Evolutionary conservation across 2,329 filamentous ascomycete species (phyloP), one percentile per base, ranked within the genome.

Genomic region (Stagonosporopsis rhizophila): DNA sequence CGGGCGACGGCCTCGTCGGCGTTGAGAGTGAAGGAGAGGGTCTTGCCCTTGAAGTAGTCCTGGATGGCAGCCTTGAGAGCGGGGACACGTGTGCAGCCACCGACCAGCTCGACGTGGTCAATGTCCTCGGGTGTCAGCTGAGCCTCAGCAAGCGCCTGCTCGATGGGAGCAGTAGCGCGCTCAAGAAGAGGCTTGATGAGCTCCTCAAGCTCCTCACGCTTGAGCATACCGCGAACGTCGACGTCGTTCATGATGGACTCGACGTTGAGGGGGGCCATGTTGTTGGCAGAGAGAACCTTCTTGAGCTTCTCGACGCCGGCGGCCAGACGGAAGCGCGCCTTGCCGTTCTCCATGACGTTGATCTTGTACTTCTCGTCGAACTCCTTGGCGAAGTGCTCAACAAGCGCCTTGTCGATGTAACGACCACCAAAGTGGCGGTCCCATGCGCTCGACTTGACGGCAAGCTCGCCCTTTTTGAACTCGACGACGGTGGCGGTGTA

Each of bases 321-420:
- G 38, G 90, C 85, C 68, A 96, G 91, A 76, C 95, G 92, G 66
- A 93, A 87, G 78, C 89, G 86, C 56, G 94, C 95, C 82, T 96
- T 96, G 65, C 88, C 86, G 81, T 98, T 95, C 66, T 87, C 88
- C 78, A 88, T 87, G 81, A 99, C 94, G 77, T 98, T 93, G 69
- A 98, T 90, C 85, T 96, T 96, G 87, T 91, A 96, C 80, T 96
- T 97, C 79, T 92, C 91, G 82, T 95, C 91, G 85, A 98, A 99
- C 79, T 98, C 93, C 73, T 91, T 89, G 70, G 90, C 90, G 74
- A 99, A 92, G 82, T 98, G 94, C 75, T 98, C 92, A 56, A 96
- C 89, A 49, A 99, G 82, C 61, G 92, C 92, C 81, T 92, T 89
- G 85, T 99, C 96, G 75, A 99, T 96, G 82, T 98, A 91, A 73